These are phyloP conservation scores for Cytospora leucostoma DNA, from an alignment of 2,329 filamentous ascomycete species.

Conservation along the genomic window DNA sequence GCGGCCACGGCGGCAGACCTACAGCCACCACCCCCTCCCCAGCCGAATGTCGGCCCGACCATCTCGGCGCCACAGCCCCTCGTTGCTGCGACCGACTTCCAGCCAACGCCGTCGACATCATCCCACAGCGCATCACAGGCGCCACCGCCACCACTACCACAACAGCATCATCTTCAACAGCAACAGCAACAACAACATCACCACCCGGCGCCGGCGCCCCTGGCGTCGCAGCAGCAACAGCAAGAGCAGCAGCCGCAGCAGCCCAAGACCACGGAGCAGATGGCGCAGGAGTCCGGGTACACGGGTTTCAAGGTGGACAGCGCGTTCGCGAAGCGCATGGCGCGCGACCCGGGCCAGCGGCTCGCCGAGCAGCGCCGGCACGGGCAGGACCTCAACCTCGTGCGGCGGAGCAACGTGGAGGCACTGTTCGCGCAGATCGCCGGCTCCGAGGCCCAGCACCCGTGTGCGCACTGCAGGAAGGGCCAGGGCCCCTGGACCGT, in stretches of 20 bases:
- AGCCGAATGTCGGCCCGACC: conserved; percentile 17
- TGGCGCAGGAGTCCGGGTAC: conserved; percentile 52
- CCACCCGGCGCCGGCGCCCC: background rate
- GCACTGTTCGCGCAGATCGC: conserved; percentile 60
- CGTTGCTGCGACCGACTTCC: conserved; percentile 28
- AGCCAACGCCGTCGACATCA: conserved; percentile 23
- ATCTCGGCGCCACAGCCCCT: conserved; percentile 28
- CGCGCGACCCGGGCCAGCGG: conserved; percentile 50
- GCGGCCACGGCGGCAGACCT: conserved; percentile 24
- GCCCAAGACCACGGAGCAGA: conserved; percentile 46
- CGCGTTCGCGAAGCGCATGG: conserved; percentile 56
- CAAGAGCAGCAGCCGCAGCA: conserved; percentile 37
- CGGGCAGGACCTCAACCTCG: conserved; percentile 57
- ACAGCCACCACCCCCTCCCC: conserved; percentile 22
- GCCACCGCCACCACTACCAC: background rate
- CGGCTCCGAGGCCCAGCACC: conserved; percentile 48
- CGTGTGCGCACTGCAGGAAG: conserved; percentile 63
- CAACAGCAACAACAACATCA: conserved; percentile 10
- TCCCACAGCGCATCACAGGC: background rate
- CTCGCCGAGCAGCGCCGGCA: conserved; percentile 54
- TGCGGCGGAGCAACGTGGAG: conserved; percentile 61
- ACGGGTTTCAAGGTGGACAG: conserved; percentile 51
- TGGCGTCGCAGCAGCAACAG: conserved; percentile 2
- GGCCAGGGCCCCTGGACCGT: conserved; percentile 60
- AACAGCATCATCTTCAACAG: background rate